Base-by-base conservation (phyloP, 768 basidiomycete species). In the Pisolithus orientalis region DNA sequence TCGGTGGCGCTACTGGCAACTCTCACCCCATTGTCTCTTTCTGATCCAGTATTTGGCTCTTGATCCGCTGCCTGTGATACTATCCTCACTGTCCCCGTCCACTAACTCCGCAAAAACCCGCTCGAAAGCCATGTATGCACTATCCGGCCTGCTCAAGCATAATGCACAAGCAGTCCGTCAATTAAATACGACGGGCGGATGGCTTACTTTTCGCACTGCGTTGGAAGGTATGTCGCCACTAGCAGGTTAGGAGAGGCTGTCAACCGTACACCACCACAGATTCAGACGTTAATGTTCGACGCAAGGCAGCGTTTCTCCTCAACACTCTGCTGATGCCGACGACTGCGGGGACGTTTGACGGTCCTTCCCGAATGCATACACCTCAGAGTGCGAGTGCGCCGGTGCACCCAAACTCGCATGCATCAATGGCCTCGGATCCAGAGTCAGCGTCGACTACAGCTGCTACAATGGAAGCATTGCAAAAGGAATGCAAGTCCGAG, bases 71-170 rank as follows among this genome's bases (percentile, higher is more conserved):
- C 76, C 84, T 2, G 68, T 73, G 5, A 68, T 94, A 8, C 67
- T 89, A 8, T 71, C 77, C 13, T 83, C 84, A 63, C 75, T 93
- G 32, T 69, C 74, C 0, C 76, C 84, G 0, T 72, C 79, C 7
- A 70, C 69, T 7, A 74, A 74, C 11, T 77, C 85, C 0, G 57
- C 80, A 1, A 71, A 78, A 43, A 75, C 76, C 8, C 79, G 89
- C 17, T 80, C 87, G n/a, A 90, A 91, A 67, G 90, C 85, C 1
- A 75, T 94, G 32, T 95, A 95, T 64, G 70, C 84, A 0, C 71
- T 94, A 9, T 93, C 90, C 0, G 87, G 87, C 0, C 62, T 88
- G 0, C 66, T 94, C 47, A 91, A 88, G 64, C 90, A 93, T 66
- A 88, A 84, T 50, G 75, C 78, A 4, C 72, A 79, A 3, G 90